Conservation (phyloP, 208 protist genomes). For the Balamuthia mandrillaris region DNA sequence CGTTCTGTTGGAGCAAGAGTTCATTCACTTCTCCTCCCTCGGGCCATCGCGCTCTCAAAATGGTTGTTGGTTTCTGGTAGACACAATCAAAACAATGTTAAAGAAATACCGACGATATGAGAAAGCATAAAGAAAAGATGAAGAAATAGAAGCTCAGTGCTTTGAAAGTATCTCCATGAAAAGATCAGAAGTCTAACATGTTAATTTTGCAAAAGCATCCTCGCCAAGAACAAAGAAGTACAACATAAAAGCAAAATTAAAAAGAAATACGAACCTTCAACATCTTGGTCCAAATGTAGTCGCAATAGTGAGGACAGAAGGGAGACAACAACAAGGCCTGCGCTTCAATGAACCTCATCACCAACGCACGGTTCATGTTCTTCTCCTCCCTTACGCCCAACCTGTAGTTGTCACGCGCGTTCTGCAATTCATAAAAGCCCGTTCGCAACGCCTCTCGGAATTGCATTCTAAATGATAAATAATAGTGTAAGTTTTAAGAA, state of each 20-base stretch:
- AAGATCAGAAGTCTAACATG: background rate
- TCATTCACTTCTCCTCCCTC: constrained; percentile 76
- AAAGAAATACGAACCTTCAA: constrained; percentile 69
- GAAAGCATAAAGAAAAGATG: background rate
- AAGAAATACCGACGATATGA: background rate
- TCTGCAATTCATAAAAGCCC: constrained; percentile 91
- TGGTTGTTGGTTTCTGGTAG: constrained; percentile 15
- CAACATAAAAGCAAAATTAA: background rate
- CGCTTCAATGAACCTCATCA: constrained; percentile 85
- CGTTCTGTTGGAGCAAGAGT: constrained; percentile 71
- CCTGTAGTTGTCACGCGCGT: constrained; percentile 89
- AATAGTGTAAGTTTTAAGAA: background rate
- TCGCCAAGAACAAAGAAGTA: background rate
- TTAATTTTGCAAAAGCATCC: background rate
- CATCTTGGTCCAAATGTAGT: constrained; percentile 90
- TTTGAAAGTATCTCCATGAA: background rate
- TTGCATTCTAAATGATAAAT: constrained; percentile 74
- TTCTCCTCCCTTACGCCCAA: constrained; percentile 69
- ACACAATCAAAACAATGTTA: background rate
- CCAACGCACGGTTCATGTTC: constrained; percentile 74
- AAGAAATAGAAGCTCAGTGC: background rate
- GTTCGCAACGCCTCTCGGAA: constrained; percentile 91
- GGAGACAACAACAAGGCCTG: constrained; percentile 89
- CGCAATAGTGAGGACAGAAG: constrained; percentile 92
- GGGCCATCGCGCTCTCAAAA: constrained; percentile 71